A percentile compares a stretch with the other conserved stretches of the same genome.
phyloP scores from a whole-genome alignment of 2,329 filamentous ascomycete genomes.

The Zymoseptoria ardabiliae region DNA sequence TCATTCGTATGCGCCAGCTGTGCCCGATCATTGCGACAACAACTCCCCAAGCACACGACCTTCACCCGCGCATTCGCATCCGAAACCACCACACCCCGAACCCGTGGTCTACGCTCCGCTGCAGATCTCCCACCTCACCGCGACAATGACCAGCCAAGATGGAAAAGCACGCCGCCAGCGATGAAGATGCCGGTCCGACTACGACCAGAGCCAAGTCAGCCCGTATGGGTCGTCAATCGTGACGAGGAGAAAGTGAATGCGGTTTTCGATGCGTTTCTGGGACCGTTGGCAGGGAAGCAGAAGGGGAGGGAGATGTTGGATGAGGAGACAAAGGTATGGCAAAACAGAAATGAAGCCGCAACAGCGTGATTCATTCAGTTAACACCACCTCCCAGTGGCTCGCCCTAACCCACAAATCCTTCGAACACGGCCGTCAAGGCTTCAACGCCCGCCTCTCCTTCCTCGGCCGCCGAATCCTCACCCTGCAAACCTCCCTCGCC shows the following conservation, averaged over 20 bases:
- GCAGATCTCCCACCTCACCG: not conserved
- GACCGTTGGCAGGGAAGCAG: conserved; percentile 34
- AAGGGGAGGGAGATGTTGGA: conserved; percentile 66
- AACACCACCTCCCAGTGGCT: conserved; percentile 54
- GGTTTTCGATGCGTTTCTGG: conserved; percentile 71
- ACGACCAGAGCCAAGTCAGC: conserved; percentile 50
- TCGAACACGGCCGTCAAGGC: conserved; percentile 86
- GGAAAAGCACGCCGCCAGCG: conserved; percentile 42
- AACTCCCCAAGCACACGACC: not conserved
- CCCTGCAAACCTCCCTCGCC: conserved; percentile 58
- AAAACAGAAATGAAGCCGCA: not conserved
- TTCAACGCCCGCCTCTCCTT: conserved; percentile 93
- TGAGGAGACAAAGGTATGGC: conserved; percentile 67
- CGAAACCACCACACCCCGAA: conserved; percentile 7
- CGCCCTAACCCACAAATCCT: conserved; percentile 95
- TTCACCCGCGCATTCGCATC: conserved; percentile 17
- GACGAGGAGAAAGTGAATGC: conserved; percentile 66
- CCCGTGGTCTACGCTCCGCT: conserved; percentile 23
- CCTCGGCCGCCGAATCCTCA: conserved; percentile 60
- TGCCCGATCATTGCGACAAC: conserved; percentile 18
- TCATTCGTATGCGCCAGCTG: conserved; percentile 28
- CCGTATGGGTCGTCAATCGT: conserved; percentile 63
- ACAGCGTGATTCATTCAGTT: not conserved
- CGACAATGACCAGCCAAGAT: conserved; percentile 35
- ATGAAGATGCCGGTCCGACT: conserved; percentile 46